Percentiles rank a stretch among this genome's conserved stretches.
phyloP scores from a whole-genome alignment of 2,329 filamentous ascomycete species.

The Pseudohalonectria lignicola region DNA sequence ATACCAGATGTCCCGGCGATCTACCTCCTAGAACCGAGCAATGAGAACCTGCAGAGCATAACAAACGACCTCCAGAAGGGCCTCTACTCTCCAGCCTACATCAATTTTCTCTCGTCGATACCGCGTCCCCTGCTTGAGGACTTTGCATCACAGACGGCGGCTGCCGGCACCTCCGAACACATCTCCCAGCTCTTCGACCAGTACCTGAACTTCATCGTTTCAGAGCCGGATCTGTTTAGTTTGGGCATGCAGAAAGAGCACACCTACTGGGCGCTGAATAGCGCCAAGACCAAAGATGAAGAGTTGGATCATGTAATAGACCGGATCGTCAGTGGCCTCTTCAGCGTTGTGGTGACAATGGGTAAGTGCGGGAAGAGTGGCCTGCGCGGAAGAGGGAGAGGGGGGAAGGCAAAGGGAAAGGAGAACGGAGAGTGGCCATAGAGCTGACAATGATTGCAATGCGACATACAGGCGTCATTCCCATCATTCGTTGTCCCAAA shows the following conservation, averaged over 20 bases:
- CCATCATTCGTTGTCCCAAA: slow-evolving; percentile 90
- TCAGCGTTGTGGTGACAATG: slow-evolving; percentile 98
- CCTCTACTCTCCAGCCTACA: slow-evolving; percentile 85
- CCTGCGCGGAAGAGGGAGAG: no score
- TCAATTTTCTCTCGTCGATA: slow-evolving; percentile 95
- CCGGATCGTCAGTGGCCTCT: slow-evolving; percentile 88
- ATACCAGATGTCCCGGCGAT: slow-evolving; percentile 96
- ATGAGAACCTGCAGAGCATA: slow-evolving; percentile 70
- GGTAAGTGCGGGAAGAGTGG: slow-evolving; percentile 36
- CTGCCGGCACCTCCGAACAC: slow-evolving; percentile 74
- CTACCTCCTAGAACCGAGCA: slow-evolving; percentile 86
- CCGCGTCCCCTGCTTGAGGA: slow-evolving; percentile 86
- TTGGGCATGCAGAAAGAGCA: slow-evolving; percentile 83
- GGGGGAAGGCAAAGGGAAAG: no score
- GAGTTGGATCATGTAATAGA: slow-evolving; percentile 82
- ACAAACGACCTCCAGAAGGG: slow-evolving; percentile 77
- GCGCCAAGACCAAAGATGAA: slow-evolving; percentile 79
- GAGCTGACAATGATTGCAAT: no score
- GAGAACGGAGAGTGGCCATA: no score
- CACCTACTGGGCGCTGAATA: slow-evolving; percentile 94
- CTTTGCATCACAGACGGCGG: slow-evolving; percentile 79
- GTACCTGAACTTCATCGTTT: slow-evolving; percentile 94
- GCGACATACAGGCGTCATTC: slow-evolving; percentile 60
- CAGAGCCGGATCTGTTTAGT: slow-evolving; percentile 90
- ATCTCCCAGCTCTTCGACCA: slow-evolving; percentile 93